Conservation (phyloP, 495 filamentous ascomycete genomes). For the Podospora comata region DNA sequence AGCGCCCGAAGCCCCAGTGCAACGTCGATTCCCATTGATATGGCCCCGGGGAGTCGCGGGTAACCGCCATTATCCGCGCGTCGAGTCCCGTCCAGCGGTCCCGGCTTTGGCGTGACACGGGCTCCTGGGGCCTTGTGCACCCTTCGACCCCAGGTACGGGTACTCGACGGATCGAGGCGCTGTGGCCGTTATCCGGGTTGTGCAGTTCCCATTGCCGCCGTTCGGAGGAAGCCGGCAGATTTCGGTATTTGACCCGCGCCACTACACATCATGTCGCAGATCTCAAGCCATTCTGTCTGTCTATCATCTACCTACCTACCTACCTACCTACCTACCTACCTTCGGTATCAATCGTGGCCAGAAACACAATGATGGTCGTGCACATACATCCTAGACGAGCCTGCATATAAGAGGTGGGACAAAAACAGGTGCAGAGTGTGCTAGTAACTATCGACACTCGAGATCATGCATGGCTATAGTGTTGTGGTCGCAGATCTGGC, state of each 20-base stretch:
- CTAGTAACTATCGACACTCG: not conserved
- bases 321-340: too few relatives aligned
- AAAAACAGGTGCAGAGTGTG: constrained; percentile 7
- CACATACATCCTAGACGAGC: not conserved
- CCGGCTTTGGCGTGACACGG: not conserved
- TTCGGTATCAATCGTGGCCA: too few relatives aligned
- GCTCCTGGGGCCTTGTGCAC: not conserved
- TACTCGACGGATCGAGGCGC: constrained; percentile 2
- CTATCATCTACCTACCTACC: too few relatives aligned
- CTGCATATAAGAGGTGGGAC: not conserved
- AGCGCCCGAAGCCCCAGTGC: constrained; percentile 7
- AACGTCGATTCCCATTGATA: constrained; percentile 21
- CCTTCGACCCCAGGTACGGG: constrained; percentile 9
- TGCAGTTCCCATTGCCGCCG: constrained; percentile 5
- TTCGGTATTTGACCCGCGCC: constrained; percentile 24
- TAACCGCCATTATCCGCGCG: constrained; percentile 15
- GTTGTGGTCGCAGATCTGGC: constrained; percentile 8
- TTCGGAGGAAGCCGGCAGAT: constrained; percentile 16
- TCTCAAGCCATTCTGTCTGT: not conserved
- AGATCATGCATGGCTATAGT: constrained; percentile 11
- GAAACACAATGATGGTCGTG: not conserved
- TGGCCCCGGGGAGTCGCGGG: constrained; percentile 17
- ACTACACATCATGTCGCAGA: constrained; percentile 19
- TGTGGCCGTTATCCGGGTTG: not conserved
- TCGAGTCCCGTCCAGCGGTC: not conserved